phyloP scores from a whole-genome alignment of 164 flowering plant genomes.

The Piper betle region DNA sequence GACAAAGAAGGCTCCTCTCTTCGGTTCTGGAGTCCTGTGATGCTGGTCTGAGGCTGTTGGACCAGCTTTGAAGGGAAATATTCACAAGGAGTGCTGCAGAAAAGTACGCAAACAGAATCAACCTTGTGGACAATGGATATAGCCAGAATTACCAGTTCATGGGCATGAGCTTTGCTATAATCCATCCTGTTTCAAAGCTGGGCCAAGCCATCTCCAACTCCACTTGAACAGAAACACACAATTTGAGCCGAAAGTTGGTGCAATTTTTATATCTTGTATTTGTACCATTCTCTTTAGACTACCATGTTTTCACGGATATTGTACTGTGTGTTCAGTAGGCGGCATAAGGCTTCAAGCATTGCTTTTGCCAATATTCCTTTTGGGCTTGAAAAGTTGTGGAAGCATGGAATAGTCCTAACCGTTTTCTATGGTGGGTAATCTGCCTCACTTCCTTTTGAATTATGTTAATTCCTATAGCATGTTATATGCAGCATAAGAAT shows the following conservation, averaged over 20 bases:
- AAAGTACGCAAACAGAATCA: background rate
- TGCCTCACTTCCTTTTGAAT: too few relatives aligned
- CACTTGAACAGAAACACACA: background rate
- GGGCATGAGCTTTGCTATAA: background rate
- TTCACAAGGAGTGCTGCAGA: background rate
- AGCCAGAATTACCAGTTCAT: background rate
- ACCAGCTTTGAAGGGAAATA: constrained; percentile 1
- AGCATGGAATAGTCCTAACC: background rate
- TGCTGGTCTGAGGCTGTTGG: constrained; percentile 33
- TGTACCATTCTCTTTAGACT: too few relatives aligned
- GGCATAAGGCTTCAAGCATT: too few relatives aligned
- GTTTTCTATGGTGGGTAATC: background rate
- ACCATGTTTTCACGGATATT: too few relatives aligned
- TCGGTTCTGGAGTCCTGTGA: constrained; percentile 51
- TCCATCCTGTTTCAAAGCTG: background rate
- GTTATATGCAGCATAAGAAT: too few relatives aligned
- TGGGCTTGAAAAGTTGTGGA: background rate
- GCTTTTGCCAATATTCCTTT: background rate
- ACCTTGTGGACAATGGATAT: background rate
- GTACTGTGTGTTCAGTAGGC: too few relatives aligned
- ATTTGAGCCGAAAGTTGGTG: too few relatives aligned
- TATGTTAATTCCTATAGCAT: too few relatives aligned
- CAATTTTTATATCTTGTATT: too few relatives aligned
- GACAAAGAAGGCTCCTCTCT: constrained; percentile 46
- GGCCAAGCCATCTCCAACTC: background rate